phyloP scores from a whole-genome alignment of 768 basidiomycete species.

The Exsudoporus frostii region DNA sequence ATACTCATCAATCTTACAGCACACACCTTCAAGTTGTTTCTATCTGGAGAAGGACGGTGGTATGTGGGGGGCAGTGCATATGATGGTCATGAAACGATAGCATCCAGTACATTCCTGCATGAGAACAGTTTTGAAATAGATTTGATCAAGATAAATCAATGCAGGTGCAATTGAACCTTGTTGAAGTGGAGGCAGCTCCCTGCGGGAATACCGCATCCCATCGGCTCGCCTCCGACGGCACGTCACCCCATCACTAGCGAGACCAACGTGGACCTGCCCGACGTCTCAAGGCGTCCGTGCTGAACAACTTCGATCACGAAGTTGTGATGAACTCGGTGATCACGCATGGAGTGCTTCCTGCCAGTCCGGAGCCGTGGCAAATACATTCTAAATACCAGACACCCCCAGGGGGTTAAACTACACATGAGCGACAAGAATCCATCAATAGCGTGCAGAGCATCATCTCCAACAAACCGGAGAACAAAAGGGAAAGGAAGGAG shows the following conservation, averaged over 20 bases:
- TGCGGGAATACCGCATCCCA: too few species aligned
- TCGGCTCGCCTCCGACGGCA: too few species aligned
- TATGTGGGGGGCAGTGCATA: neutral
- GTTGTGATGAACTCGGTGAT: too few species aligned
- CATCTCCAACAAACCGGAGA: neutral
- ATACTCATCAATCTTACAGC: too few species aligned
- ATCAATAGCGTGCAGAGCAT: neutral
- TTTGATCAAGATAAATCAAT: neutral
- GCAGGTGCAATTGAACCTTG: too few species aligned
- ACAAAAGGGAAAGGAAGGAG: neutral
- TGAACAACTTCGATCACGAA: too few species aligned
- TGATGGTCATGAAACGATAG: neutral
- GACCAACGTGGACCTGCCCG: too few species aligned
- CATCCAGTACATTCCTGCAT: neutral
- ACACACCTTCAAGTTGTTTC: neutral
- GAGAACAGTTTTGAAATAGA: neutral
- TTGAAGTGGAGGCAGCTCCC: too few species aligned
- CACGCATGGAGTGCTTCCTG: neutral
- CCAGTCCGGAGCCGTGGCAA: neutral
- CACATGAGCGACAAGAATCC: neutral
- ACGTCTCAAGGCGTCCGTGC: too few species aligned
- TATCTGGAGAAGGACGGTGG: neutral
- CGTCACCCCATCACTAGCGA: too few species aligned
- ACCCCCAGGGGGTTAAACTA: neutral
- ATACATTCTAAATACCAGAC: constrained; percentile 11